Base-by-base conservation (phyloP, 2,329 filamentous ascomycete genomes). In the Thelonectria discophora region DNA sequence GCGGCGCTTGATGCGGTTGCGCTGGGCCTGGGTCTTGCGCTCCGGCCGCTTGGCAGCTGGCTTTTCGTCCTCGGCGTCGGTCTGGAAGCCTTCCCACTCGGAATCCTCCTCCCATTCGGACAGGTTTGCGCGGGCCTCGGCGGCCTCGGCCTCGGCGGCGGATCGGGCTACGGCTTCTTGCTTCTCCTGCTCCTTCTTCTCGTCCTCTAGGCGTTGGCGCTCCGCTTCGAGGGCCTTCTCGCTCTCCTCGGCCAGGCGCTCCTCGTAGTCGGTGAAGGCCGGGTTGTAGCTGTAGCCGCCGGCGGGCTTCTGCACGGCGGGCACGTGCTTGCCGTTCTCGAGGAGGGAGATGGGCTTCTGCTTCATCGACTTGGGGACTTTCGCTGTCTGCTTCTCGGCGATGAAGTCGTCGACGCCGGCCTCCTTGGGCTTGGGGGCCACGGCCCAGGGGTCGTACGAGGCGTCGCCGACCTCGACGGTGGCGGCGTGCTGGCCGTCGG, bases 261-360 rank as follows among this genome's bases (percentile, higher is more conserved):
- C 84, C 70, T 94, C 90, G 84, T 96, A 99, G 65, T 97, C 93
- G 65, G 88, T 85, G 69, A 96, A 96, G 6, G 87, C 81, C 0
- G 95, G 95, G 75, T 99, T 99, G 81, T 99, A 99, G 70, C 92
- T 97, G 76, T 90, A 92, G 61, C 92, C 93, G 15, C 90, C 92
- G 7, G 88, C 85, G 1, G 95, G 95, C 72, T 88, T 91, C 63
- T 85, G 83, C 1, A 99, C 90, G 3, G 93, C 89, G 1, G 92
- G 91, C 9, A 97, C 82, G 0, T 85, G 77, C 76, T 94, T 97
- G 39, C 93, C 94, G 72, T 84, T 92, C 45, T 90, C 91, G n/a
- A 91, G 86, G 30, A 98, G 84, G 3, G 94, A 93, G 55, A 97
- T 84, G 3, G 95, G 92, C 40, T 90, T 86, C 60, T 90, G 85